Conservation (phyloP, 2,329 filamentous ascomycete genomes). For the Fusarium dimerum region DNA sequence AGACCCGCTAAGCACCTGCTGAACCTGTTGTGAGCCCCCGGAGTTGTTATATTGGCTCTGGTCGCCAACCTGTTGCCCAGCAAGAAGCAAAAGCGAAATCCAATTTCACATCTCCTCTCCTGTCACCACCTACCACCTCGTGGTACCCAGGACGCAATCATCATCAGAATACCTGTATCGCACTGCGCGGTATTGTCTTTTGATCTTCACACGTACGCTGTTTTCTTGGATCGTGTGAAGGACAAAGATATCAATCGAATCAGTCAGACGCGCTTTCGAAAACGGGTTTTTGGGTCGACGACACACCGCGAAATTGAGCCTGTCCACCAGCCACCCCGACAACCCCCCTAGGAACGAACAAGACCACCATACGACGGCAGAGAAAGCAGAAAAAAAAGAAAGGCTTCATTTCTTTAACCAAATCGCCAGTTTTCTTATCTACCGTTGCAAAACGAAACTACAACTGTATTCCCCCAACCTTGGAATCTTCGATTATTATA, state of each 20-base stretch:
- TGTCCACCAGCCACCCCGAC: constrained; percentile 21
- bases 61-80: constrained; percentile 17
- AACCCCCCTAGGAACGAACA: constrained; percentile 23
- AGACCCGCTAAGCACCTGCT: constrained; percentile 14
- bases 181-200: constrained; percentile 1
- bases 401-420: constrained; percentile 9
- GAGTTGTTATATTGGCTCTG: constrained; percentile 23
- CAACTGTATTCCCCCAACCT: not conserved
- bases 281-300: not conserved
- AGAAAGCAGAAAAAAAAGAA: constrained; percentile 20
- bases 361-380: constrained; percentile 18
- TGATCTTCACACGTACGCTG: not conserved
- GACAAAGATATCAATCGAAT: not conserved
- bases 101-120: constrained; percentile 7
- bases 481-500: not conserved
- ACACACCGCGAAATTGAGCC: constrained; percentile 23
- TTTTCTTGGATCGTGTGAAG: not conserved
- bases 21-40: constrained; percentile 18
- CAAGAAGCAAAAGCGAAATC: constrained; percentile 6
- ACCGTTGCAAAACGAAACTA: not conserved
- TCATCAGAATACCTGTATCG: constrained; percentile 9
- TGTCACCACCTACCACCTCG: not conserved
- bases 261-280: not conserved
- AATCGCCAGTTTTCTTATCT: not conserved
- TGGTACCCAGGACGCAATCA: not conserved